Evolutionary conservation across 2,329 filamentous ascomycete genomes (phyloP), one percentile per base, ranked within the genome.

Genomic region (Nemania bipapillata): DNA sequence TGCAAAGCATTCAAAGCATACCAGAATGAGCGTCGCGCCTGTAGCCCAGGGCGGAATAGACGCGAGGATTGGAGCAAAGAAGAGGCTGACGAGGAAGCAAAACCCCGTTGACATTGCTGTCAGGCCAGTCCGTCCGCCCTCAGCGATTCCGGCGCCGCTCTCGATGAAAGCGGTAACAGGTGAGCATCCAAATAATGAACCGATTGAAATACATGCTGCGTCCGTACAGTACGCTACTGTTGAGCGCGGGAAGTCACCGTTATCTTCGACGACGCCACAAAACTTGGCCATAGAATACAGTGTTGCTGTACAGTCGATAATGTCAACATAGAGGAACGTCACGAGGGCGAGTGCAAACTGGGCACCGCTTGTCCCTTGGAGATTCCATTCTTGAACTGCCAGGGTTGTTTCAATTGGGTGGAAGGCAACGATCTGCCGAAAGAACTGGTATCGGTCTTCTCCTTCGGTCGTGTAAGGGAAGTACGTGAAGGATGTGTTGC

Each of bases 211-310:
- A 68, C 89, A 90, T 15, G 89, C 79, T 0, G 91, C 91, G 72
- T 94, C 91, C 3, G 87, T 88, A 73, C 87, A 91, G 78, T 93
- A 94, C 1, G 94, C 94, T 35, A 95, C 81, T 0, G 93, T 93
- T 1, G 92, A 94, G 47, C 93, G 90, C 60, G 94, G 92, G 70
- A 97, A 97, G 77, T 96, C 93, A n/a, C 90, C 89, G 1, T 91
- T 88, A 53, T 87, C 84, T 72, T 90, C 85, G 72, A 91, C 87
- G 52, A 87, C 86, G 30, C 89, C 88, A 69, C 87, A 90, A 80
- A 93, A 93, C 24, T 90, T 89, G 1, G 91, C 91, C 91, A 94
- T 93, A n/a, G 90, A 91, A 80, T 93, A 93, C 42, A 93, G 81
- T 0, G 91, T 93, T 49, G 91, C 91, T 0, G 91, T 93, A 74